phyloP scores from a whole-genome alignment of 1,284 basidiomycete genomes.

The Earliella scabrosa region DNA sequence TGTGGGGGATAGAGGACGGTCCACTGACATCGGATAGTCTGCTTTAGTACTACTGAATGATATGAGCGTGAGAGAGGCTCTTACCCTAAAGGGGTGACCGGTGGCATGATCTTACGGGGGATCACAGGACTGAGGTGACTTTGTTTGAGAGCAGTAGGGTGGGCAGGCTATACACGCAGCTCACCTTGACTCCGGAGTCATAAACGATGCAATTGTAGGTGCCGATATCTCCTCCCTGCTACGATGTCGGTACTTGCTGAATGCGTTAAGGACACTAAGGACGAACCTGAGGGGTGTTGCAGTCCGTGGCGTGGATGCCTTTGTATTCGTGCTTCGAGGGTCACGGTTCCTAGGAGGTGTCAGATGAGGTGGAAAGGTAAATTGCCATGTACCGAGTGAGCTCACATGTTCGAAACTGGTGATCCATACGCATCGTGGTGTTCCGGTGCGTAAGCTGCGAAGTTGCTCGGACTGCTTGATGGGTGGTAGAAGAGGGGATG shows the following conservation, averaged over 20 bases:
- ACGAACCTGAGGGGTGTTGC: slow-evolving; percentile 12
- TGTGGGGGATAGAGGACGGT: slow-evolving; percentile 15
- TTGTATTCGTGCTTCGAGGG: neutral
- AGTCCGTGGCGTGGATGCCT: neutral
- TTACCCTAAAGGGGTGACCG: slow-evolving; percentile 20
- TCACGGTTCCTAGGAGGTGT: slow-evolving; percentile 7
- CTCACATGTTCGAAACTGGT: slow-evolving; percentile 47
- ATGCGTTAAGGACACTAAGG: no score
- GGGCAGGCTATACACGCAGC: slow-evolving; percentile 4
- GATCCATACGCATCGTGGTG: slow-evolving; percentile 43
- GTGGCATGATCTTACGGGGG: slow-evolving; percentile 25
- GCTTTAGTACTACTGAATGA: neutral
- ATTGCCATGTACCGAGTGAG: neutral
- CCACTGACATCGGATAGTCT: slow-evolving; percentile 3
- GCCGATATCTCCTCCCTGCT: slow-evolving; percentile 12
- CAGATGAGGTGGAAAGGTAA: neutral
- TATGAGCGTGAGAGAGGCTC: neutral
- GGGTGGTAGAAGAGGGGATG: no score
- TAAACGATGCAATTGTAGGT: slow-evolving; percentile 34
- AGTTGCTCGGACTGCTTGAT: slow-evolving; percentile 51
- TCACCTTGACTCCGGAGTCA: slow-evolving; percentile 59
- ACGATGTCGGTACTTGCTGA: neutral
- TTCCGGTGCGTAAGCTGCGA: slow-evolving; percentile 44
- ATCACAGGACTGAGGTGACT: slow-evolving; percentile 27
- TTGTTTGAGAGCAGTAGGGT: neutral